A percentile compares a stretch with the other conserved stretches of the same genome.
These are phyloP conservation scores for Dichotomocladium elegans DNA, from an alignment of 371 early-diverging fungal genomes.

Conservation along the genomic window DNA sequence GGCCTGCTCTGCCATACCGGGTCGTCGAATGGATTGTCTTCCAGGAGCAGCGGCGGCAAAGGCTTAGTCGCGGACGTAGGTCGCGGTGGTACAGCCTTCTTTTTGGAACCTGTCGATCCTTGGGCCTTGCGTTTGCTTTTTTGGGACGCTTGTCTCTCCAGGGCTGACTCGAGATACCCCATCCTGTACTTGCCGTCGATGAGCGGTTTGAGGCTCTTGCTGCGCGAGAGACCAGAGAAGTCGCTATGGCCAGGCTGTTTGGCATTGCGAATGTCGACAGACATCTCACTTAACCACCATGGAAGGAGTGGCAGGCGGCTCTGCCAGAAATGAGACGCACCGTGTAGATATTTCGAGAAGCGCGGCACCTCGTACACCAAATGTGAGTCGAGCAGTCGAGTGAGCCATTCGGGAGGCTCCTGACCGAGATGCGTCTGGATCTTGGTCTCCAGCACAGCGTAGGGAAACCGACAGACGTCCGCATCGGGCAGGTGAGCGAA, in stretches of 20 bases:
- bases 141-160: slow-evolving; percentile 26
- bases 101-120: not conserved
- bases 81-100: not conserved
- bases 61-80: not conserved
- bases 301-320: slow-evolving; percentile 84
- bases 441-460: slow-evolving; percentile 70
- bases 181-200: slow-evolving; percentile 41
- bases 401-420: slow-evolving; percentile 94
- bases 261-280: slow-evolving; percentile 80
- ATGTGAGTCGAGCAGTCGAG: slow-evolving; percentile 80
- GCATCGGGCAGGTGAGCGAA: slow-evolving; percentile 79
- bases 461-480: slow-evolving; percentile 42
- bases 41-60: slow-evolving; percentile 3
- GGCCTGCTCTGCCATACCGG: slow-evolving; percentile 34
- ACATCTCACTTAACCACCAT: slow-evolving; percentile 94
- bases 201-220: slow-evolving; percentile 41
- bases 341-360: slow-evolving; percentile 98
- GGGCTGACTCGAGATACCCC: slow-evolving; percentile 44
- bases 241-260: slow-evolving; percentile 23
- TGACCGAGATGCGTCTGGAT: slow-evolving; percentile 87
- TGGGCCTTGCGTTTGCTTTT: slow-evolving; percentile 14
- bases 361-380: slow-evolving; percentile 97
- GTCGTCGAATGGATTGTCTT: slow-evolving; percentile 35
- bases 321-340: slow-evolving; percentile 87
- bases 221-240: slow-evolving; percentile 29